Evolutionary conservation across 441 rosid species (phyloP).

Genomic region (Gossypium gossypioides): DNA sequence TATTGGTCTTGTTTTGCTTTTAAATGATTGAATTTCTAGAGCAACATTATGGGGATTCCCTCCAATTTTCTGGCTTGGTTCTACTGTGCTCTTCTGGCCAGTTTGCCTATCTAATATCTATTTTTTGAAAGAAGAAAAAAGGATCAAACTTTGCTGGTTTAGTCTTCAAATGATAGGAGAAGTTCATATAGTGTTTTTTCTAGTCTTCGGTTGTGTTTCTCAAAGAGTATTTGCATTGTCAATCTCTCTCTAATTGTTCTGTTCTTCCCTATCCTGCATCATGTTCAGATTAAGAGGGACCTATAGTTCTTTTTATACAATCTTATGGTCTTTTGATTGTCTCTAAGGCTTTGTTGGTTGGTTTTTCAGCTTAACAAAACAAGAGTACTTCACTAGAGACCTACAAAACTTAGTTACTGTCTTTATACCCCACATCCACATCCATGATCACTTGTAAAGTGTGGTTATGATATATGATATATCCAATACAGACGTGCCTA

Average conservation of each 20-base stretch:
- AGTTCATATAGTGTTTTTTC: not conserved
- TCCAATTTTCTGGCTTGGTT: conserved; percentile 9
- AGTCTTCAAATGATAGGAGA: conserved; percentile 6
- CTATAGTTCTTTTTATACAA: not conserved
- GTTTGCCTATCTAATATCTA: not conserved
- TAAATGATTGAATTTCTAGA: not conserved
- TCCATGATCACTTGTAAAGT: not conserved
- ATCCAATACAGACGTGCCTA: not conserved
- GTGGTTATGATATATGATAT: not conserved
- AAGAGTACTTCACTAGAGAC: not conserved
- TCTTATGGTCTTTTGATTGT: not conserved
- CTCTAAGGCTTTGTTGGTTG: not conserved
- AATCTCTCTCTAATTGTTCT: not conserved
- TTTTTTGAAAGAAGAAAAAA: not conserved
- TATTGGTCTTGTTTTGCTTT: conserved; percentile 1
- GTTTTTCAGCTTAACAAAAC: not conserved
- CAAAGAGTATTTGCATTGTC: not conserved
- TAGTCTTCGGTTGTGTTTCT: conserved; percentile 5
- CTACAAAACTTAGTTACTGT: not conserved
- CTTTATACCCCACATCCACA: not conserved
- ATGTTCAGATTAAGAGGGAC: not conserved
- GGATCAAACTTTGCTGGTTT: conserved; percentile 4
- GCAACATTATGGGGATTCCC: not conserved
- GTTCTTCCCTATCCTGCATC: not conserved
- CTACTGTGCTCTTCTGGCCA: not conserved